Base-by-base conservation (phyloP, 257 asterid species). In the Mentha longifolia region DNA sequence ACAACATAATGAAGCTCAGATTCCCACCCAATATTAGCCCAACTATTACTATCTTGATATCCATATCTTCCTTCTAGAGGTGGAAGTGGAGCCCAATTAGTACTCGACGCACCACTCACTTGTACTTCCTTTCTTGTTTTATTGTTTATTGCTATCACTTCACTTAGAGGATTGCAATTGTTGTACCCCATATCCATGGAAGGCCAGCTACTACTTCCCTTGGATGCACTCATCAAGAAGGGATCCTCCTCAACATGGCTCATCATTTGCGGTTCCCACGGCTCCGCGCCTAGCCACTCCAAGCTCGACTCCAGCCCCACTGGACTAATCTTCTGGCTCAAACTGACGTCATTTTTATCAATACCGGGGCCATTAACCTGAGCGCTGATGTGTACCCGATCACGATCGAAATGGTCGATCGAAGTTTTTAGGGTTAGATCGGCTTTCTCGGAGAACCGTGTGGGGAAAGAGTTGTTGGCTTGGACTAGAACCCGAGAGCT, bases 1-100 rank as follows among this genome's bases (percentile, higher is more conserved):
- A 84, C 82, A 68, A 82, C 77, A 78, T 45, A 68, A 39, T 75
- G 81, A 61, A 79, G 91, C 78, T 81, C 85, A 61, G 96, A 85
- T 33, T 85, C 96, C 95, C 89, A 87, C 10, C 69, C 72, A 61
- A 80, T 66, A 79, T 47, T 75, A 35, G 70, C 73, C 95, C 89
- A 90, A 59, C 61, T 73, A 65, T 58, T 59, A 56, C 61, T 81
- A 30, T 86, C 92, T 63, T 73, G 71, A 59, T 78, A 78, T 50
- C 85, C 81, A 76, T 81, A 59, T 77, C 86, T 83, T 10, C 77
- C 79, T 22, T 85, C 89, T 13, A 79, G 57, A n/a, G 82, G 39
- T 33, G 83, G 79, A 71, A 67, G 69, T 54, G 84, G 75, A 39
- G 20, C 74, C 79, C 87, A 81, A 22, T 22, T 2, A 0, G 75